Evolutionary conservation across 495 filamentous ascomycete species (phyloP), one percentile per base, ranked within the genome.

Genomic region (Astrocystis sublimbata): DNA sequence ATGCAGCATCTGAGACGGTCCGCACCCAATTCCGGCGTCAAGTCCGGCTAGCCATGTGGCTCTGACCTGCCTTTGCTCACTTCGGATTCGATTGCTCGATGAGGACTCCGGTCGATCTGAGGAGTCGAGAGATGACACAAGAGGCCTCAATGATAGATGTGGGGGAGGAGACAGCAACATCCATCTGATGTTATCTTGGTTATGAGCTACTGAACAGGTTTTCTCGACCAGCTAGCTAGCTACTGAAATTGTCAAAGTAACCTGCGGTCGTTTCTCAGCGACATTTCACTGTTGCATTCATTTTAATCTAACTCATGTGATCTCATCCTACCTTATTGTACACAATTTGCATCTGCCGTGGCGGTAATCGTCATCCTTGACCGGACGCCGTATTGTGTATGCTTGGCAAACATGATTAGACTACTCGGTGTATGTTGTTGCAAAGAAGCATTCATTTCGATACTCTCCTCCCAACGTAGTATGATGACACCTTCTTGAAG

Each of bases 11-110:
- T 49, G 45, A 60, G 58, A 51, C 58, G 46, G 46, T n/a, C 42
- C 45, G 41, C 21, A 43, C 51, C 58, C 58, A 45, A 61, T 45
- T 49, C 58, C 24, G 36, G 45, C 13, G n/a, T 41, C 28, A 53
- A 52, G 36, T 38, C 36, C 23, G 58, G 58, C 7, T 52, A 45
- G 58, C 58, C 58, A 61, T 61, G 58, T 61, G 58, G 58, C 38
- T 17, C 58, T 45, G 26, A 33, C 41, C 50, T 49, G 13, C 58
- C 28, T 36, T 33, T 28, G 36, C 47, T 45, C 36, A 36, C 23
- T 61, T 52, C 47, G 46, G 58, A 53, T 40, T 53, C 33, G 36
- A 36, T 36, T 61, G 43, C 58, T 61, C 28, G 38, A 61, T 61
- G 24, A 45, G 49, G 58, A 35, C 52, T 61, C 58, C 53, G 28